Conservation (phyloP, 176 grass and related monocot species). For the Calamus simplicifolius region DNA sequence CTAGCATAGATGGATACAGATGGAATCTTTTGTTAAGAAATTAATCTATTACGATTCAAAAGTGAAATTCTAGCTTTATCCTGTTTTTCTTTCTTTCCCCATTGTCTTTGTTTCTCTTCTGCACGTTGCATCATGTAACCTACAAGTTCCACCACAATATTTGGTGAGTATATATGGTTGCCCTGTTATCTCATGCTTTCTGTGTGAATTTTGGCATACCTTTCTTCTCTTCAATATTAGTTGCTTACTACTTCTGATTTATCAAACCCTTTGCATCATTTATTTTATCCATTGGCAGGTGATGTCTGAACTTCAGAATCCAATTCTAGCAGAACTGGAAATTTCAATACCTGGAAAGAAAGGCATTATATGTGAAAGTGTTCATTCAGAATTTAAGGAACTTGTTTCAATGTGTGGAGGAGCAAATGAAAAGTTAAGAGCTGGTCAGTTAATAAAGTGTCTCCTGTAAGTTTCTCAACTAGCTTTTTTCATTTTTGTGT, state of each 20-base stretch:
- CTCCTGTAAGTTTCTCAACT: slow-evolving; percentile 42
- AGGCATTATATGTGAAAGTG: slow-evolving; percentile 59
- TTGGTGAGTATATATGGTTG: too few relatives aligned
- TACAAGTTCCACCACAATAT: too few relatives aligned
- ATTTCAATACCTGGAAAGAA: slow-evolving; percentile 48
- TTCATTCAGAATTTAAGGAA: slow-evolving; percentile 54
- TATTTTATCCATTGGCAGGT: slow-evolving; percentile 24
- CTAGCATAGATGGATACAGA: too few relatives aligned
- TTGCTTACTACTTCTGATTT: too few relatives aligned
- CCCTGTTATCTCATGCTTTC: neutral
- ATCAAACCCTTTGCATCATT: too few relatives aligned
- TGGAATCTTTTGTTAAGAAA: too few relatives aligned
- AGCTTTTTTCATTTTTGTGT: too few relatives aligned
- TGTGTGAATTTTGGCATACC: slow-evolving; percentile 6
- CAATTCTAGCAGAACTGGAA: slow-evolving; percentile 51
- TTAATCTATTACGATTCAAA: too few relatives aligned
- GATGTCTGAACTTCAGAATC: slow-evolving; percentile 54
- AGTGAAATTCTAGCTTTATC: too few relatives aligned
- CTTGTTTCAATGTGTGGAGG: slow-evolving; percentile 76
- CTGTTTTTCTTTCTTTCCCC: too few relatives aligned
- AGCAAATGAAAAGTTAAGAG: slow-evolving; percentile 53
- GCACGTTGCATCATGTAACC: too few relatives aligned
- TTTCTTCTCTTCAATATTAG: neutral
- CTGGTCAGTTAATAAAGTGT: slow-evolving; percentile 47
- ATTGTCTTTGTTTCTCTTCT: too few relatives aligned